phyloP scores from a whole-genome alignment of 805 yeast genomes.

The Hanseniaspora pseudoguilliermondii region DNA sequence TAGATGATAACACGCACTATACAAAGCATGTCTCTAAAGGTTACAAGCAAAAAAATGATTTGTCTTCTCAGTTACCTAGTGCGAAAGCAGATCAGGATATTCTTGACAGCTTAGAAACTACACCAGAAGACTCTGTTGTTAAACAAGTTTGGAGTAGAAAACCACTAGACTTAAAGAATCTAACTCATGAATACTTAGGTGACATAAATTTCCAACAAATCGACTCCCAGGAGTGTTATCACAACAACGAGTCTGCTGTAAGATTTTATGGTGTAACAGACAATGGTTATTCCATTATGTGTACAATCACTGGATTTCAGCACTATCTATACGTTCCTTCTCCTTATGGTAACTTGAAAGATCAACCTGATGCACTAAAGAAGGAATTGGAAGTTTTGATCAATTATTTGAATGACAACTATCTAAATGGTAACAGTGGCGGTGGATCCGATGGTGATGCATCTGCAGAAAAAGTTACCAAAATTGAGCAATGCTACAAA shows the following conservation, averaged over 20 bases:
- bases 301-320: slow-evolving; percentile 76
- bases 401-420: slow-evolving; percentile 33
- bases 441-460: not conserved
- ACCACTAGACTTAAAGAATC: slow-evolving; percentile 41
- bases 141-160: slow-evolving; percentile 38
- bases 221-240: slow-evolving; percentile 76
- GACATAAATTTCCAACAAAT: slow-evolving; percentile 77
- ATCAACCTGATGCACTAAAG: slow-evolving; percentile 23
- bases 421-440: slow-evolving; percentile 22
- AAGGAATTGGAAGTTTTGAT: slow-evolving; percentile 39
- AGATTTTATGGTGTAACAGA: slow-evolving; percentile 87
- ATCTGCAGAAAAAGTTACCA: slow-evolving; percentile 38
- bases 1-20: slow-evolving; percentile 11
- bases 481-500: slow-evolving; percentile 52
- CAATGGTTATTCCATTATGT: slow-evolving; percentile 76
- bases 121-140: slow-evolving; percentile 11
- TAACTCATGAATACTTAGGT: slow-evolving; percentile 31
- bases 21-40: slow-evolving; percentile 9
- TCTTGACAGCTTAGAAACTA: slow-evolving; percentile 4
- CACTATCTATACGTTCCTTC: slow-evolving; percentile 90
- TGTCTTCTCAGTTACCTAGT: not conserved
- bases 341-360: slow-evolving; percentile 52
- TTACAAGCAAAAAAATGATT: not conserved
- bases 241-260: slow-evolving; percentile 40
- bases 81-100: not conserved